phyloP scores from a whole-genome alignment of 169 alveolate species.

The Eimeria zaria region DNA sequence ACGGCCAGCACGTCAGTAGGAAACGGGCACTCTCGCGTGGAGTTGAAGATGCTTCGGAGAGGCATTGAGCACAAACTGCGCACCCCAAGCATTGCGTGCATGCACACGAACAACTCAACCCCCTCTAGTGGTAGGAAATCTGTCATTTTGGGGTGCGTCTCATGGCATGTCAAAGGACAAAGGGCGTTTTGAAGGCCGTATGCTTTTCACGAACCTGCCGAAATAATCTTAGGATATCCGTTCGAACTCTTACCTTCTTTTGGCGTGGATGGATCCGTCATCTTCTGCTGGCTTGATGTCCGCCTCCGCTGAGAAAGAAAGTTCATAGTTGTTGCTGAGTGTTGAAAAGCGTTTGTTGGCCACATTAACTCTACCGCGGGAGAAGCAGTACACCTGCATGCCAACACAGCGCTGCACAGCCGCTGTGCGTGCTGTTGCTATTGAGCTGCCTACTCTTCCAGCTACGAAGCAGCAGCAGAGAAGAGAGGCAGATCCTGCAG shows the following conservation, averaged over 20 bases:
- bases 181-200: background rate
- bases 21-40: conserved; percentile 72
- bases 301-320: conserved; percentile 61
- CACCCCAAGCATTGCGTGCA: background rate
- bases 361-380: conserved; percentile 79
- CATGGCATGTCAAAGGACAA: background rate
- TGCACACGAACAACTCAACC: background rate
- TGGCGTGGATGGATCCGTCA: conserved; percentile 67
- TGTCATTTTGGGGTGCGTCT: background rate
- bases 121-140: background rate
- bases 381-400: conserved; percentile 72
- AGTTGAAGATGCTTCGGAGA: conserved; percentile 58
- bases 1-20: conserved; percentile 77
- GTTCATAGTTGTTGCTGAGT: conserved; percentile 72
- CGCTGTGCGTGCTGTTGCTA: background rate
- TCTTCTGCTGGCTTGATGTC: conserved; percentile 76
- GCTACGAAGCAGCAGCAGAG: background rate
- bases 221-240: background rate
- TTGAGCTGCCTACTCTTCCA: background rate
- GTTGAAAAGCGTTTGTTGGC: conserved; percentile 82
- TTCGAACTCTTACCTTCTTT: conserved; percentile 14
- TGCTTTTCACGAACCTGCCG: background rate
- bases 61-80: conserved; percentile 74
- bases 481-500: background rate
- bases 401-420: conserved; percentile 10